Base-by-base conservation (phyloP, 2,329 filamentous ascomycete species). In the Achaetomium macrosporum region DNA sequence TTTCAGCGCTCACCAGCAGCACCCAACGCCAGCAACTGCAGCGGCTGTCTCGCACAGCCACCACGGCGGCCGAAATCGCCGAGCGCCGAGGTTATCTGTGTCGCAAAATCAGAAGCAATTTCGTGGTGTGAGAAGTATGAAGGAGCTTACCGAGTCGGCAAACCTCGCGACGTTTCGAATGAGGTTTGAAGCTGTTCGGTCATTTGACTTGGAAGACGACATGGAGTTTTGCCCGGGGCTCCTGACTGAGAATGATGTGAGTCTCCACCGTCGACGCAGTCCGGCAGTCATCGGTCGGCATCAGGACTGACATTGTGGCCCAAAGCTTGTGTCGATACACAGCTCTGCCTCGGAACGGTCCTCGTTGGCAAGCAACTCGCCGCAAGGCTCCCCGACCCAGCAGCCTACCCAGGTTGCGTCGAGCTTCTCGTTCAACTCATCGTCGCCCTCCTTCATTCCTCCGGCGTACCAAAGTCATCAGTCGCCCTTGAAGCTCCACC, bases 191-290 rank as follows among this genome's bases (percentile, higher is more conserved):
- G 88, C 90, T 59, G 90, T 88, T 55, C 84, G 90, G 55, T 96
- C 91, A 10, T 97, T 97, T 66, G 92, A 97, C 63, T 79, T 97
- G 57, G 92, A 96, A 66, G 92, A 97, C 68, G 92, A 97, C 69
- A 80, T 96, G 73, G 87, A 96, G 71, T 97, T 97, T 72, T 96
- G 91, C 73, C 92, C 92, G 58, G 84, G 86, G 68, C 81, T 97
- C 63, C 77, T 97, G 75, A 95, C 90, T 35, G 91, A 96, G 73
- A 90, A 82, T 72, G 90, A 96, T 83, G 90, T 96, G 84, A 80
- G 80, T 82, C 46, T 43, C 16, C 36, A 15, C 35, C 19, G 29
- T 47, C 12, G 15, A 29, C 43, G 9, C 30, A 16, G 40, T 5
- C 35, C 36, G 12, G 19, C 49, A 25, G n/a, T 39, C 30, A 54